Evolutionary conservation across 208 protist genomes (phyloP), one percentile per base, ranked within the genome.

Genomic region (Lotmaria passim): DNA sequence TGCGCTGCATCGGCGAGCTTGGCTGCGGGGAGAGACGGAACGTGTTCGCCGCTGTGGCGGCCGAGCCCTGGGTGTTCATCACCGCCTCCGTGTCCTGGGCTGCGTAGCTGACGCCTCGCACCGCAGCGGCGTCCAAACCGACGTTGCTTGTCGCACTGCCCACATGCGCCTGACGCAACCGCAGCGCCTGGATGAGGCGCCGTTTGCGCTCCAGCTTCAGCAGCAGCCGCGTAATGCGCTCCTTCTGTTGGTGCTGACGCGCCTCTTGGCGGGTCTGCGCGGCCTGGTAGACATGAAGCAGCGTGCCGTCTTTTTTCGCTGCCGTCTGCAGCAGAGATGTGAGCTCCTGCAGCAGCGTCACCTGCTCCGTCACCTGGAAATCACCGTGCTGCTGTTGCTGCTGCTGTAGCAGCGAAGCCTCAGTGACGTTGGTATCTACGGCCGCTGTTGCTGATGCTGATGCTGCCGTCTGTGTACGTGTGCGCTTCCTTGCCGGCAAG

Each of bases 271-370:
- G 82, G 47, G 73, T 64, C 52, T 82, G 63, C 12, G 85, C 80
- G 1, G 77, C 67, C 26, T 63, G 67, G 19, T 87, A 75, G 34
- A 90, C 81, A n/a, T 79, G 82, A 44, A 83, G 71, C 31, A 90
- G 61, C 34, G 81, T 89, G 7, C 78, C 73, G 19, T 93, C 85
- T 64, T 85, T 85, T 23, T 75, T 58, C 15, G 79, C 71, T 7
- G 88, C 84, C n/a, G 72, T 79, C 26, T 81, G 81, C 56, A 93
- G 71, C 7, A 93, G 65, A 55, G 67, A 51, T 34, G 57, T 57
- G 39, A 93, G 81, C 48, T 78, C 65, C 30, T 87, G 71, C 26
- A 86, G 68, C 12, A 77, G 34, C 5, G 64, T 28, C 19, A 55
- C 57, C 33, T 77, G 71, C n/a, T 77, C 71, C 46, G 70, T 63